These are phyloP conservation scores for Pichia rugopelliculosa DNA, from an alignment of 805 yeast genomes.

Conservation along the genomic window DNA sequence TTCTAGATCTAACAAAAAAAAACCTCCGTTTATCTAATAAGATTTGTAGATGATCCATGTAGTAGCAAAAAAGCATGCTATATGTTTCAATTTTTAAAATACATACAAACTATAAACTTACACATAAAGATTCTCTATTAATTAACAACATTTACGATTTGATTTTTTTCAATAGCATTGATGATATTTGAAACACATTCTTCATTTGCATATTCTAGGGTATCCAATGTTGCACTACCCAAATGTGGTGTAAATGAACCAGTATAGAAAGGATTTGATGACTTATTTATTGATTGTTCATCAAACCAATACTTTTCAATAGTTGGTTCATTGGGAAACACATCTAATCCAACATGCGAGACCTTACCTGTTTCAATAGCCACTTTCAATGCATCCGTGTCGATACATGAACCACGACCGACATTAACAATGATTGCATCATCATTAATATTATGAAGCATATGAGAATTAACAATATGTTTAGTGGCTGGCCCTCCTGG, in stretches of 20 bases:
- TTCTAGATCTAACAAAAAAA: too few relatives aligned
- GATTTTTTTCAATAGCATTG: conserved; percentile 33
- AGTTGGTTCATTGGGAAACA: conserved; percentile 55
- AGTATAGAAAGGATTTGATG: conserved; percentile 20
- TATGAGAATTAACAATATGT: conserved; percentile 42
- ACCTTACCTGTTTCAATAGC: conserved; percentile 57
- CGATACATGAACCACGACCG: conserved; percentile 66
- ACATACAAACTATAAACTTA: too few relatives aligned
- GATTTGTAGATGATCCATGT: too few relatives aligned
- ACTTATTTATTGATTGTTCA: conserved; percentile 27
- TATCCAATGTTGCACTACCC: conserved; percentile 59
- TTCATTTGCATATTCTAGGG: conserved; percentile 43
- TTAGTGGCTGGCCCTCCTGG: conserved; percentile 57
- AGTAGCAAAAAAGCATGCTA: too few relatives aligned
- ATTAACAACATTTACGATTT: conserved; percentile 9
- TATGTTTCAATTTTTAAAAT: too few relatives aligned
- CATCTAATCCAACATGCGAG: conserved; percentile 66
- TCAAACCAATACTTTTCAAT: conserved; percentile 23
- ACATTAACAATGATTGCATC: conserved; percentile 64
- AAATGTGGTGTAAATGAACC: conserved; percentile 67
- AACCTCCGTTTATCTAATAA: too few relatives aligned
- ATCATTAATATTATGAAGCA: conserved; percentile 40
- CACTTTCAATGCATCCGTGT: conserved; percentile 55
- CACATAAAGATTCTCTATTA: too few relatives aligned
- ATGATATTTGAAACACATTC: conserved; percentile 51